Conservation (phyloP, 805 yeast genomes). For the Metschnikowia rubicola region DNA sequence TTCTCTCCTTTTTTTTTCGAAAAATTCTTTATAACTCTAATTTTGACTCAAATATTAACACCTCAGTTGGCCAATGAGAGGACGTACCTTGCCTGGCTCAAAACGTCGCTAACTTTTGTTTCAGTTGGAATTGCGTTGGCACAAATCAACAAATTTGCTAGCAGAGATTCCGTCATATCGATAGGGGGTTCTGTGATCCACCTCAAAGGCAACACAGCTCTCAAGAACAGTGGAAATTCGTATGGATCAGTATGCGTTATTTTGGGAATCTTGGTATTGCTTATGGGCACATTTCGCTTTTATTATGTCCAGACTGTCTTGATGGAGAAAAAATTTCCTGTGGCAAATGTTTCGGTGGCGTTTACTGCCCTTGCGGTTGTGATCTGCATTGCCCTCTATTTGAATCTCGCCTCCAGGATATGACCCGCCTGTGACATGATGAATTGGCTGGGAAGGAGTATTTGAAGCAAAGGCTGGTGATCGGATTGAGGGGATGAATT, state of each 20-base stretch:
- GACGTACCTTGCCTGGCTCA: constrained; percentile 19
- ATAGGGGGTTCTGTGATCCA: constrained; percentile 1
- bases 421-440: not conserved
- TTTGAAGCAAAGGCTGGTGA: too few species aligned
- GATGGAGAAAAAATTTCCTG: constrained; percentile 7
- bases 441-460: not conserved
- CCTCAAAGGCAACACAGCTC: not conserved
- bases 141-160: constrained; percentile 13
- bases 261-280: constrained; percentile 11
- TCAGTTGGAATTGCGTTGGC: constrained; percentile 15
- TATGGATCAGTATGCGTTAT: constrained; percentile 9
- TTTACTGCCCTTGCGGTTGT: not conserved
- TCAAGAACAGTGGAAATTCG: constrained; percentile 3
- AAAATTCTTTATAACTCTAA: too few species aligned
- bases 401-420: constrained; percentile 8
- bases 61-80: constrained; percentile 18
- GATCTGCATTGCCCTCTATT: not conserved
- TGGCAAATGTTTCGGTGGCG: constrained; percentile 6
- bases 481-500: too few species aligned
- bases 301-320: constrained; percentile 9
- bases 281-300: constrained; percentile 12
- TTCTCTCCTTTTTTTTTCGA: not conserved
- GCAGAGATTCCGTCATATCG: not conserved
- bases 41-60: constrained; percentile 3
- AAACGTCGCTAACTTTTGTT: constrained; percentile 16